phyloP scores from a whole-genome alignment of 2,329 filamentous ascomycete genomes.

The Neofusicoccum sp. region DNA sequence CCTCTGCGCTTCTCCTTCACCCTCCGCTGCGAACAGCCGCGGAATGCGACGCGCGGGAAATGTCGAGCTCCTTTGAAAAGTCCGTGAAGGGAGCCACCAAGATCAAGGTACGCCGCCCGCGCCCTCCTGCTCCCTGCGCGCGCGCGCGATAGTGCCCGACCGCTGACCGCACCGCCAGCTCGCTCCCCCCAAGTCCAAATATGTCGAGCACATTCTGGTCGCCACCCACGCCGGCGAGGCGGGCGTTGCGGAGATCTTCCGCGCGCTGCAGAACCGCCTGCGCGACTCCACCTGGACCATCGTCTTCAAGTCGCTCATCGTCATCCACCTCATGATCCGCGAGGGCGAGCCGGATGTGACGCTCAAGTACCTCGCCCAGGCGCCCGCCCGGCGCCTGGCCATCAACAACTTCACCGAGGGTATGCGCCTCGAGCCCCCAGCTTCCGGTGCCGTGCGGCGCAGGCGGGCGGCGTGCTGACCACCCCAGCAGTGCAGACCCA shows the following conservation, averaged over 20 bases:
- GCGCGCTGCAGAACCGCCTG: slow-evolving; percentile 81
- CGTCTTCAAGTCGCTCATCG: slow-evolving; percentile 95
- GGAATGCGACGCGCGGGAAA: slow-evolving; percentile 37
- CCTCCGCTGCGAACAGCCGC: slow-evolving; percentile 1
- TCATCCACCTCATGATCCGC: slow-evolving; percentile 94
- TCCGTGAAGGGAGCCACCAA: slow-evolving; percentile 98
- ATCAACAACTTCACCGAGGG: slow-evolving; percentile 92
- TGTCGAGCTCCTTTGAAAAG: slow-evolving; percentile 95
- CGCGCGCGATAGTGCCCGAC: slow-evolving; percentile 19
- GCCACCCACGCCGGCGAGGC: slow-evolving; percentile 93
- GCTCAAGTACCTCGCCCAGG: slow-evolving; percentile 76
- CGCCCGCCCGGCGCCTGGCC: slow-evolving; percentile 73
- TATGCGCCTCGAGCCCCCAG: slow-evolving; percentile 46
- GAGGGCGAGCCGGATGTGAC: slow-evolving; percentile 90
- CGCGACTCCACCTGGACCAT: slow-evolving; percentile 99
- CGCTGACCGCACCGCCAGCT: slow-evolving; percentile 54
- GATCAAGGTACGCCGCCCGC: slow-evolving; percentile 67
- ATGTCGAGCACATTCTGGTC: slow-evolving; percentile 96
- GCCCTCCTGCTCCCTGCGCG: slow-evolving; percentile 14
- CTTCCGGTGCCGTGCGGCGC: slow-evolving; percentile 2
- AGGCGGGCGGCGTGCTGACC: neutral
- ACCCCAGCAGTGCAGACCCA: slow-evolving; percentile 77
- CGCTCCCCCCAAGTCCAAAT: slow-evolving; percentile 96
- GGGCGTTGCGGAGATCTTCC: slow-evolving; percentile 92
- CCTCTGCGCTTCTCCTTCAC: neutral